phyloP scores from a whole-genome alignment of 805 yeast species.

The Wickerhamomyces canadensis region DNA sequence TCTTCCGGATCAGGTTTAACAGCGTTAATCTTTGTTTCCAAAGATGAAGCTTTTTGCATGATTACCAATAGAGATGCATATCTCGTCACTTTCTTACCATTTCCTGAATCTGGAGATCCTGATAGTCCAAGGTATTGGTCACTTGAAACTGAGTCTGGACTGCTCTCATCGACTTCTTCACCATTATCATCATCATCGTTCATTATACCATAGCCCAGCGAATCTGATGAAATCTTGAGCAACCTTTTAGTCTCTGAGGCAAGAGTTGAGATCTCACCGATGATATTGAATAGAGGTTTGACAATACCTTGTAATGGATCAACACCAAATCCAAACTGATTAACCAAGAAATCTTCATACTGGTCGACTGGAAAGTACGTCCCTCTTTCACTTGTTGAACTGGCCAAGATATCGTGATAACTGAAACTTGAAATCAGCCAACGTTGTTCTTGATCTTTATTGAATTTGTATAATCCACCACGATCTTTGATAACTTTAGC shows the following conservation, averaged over 20 bases:
- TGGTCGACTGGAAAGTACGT: conserved; percentile 59
- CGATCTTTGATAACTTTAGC: conserved; percentile 52
- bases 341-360: conserved; percentile 38
- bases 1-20: conserved; percentile 50
- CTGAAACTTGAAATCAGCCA: conserved; percentile 77
- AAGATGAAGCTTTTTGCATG: conserved; percentile 28
- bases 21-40: conserved; percentile 44
- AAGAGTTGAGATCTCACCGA: conserved; percentile 64
- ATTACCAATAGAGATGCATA: conserved; percentile 31
- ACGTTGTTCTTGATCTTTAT: conserved; percentile 49
- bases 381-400: conserved; percentile 53
- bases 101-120: conserved; percentile 15
- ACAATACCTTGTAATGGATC: conserved; percentile 74
- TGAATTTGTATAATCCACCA: conserved; percentile 55
- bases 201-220: conserved; percentile 23
- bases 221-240: conserved; percentile 24
- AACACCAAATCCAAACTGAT: conserved; percentile 34
- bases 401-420: conserved; percentile 71
- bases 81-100: conserved; percentile 21
- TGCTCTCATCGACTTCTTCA: conserved; percentile 7
- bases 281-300: conserved; percentile 55
- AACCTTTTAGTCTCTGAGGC: conserved; percentile 45
- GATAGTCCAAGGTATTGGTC: conserved; percentile 9
- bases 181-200: conserved; percentile 16
- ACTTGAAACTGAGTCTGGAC: conserved; percentile 20